Evolutionary conservation across 2,329 filamentous ascomycete genomes (phyloP).

Genomic region (Colletotrichum destructivum): DNA sequence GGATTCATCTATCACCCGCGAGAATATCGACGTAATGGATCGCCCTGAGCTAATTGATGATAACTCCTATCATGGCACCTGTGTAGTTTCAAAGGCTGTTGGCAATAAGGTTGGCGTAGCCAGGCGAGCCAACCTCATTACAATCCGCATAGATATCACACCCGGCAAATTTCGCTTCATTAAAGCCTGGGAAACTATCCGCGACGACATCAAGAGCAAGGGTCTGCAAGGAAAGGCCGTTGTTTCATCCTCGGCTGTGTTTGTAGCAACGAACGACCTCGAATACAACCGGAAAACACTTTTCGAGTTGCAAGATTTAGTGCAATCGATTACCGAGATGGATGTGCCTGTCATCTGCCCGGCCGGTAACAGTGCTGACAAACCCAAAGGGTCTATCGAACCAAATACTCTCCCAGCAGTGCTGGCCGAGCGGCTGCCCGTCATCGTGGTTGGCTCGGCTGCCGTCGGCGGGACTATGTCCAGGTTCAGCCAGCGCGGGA

Average conservation of each 20-base stretch:
- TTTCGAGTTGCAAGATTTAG: no score
- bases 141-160: neutral
- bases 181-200: neutral
- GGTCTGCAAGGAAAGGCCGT: neutral
- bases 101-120: neutral
- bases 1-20: neutral
- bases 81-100: conserved; percentile 3
- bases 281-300: no score
- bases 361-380: no score
- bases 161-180: no score
- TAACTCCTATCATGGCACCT: conserved; percentile 3
- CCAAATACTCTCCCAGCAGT: no score
- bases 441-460: no score
- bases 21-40: no score
- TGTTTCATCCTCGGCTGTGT: neutral
- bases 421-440: neutral
- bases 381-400: no score
- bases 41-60: no score
- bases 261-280: no score
- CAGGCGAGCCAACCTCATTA: conserved; percentile 6
- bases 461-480: neutral
- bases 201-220: neutral
- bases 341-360: no score
- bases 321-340: no score
- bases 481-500: neutral